Evolutionary conservation across 306 rosid species (phyloP), one percentile per base, ranked within the genome.

Genomic region (Rosa lucieae): DNA sequence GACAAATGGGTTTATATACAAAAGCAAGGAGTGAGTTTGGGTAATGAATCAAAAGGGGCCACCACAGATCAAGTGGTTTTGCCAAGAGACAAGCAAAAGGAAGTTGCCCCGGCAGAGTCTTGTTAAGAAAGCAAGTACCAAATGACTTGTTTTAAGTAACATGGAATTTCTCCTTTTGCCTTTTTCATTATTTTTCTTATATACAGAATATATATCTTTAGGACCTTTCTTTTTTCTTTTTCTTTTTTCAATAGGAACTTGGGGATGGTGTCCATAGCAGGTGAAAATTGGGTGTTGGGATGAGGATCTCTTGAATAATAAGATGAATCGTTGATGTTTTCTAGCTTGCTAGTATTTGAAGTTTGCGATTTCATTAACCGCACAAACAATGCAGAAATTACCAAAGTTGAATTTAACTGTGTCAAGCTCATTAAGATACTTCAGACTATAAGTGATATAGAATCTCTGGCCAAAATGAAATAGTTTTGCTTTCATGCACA

Each of bases 1-100:
- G 97, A 94, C 83, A 94, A 90, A 83, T 89, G 94, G 96, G 74
- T 61, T 56, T 87, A 92, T 79, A 92, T 90, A 49, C 85, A 87
- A 52, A 89, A 84, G 23, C 92, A 89, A 87, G 87, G 92, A 78
- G 86, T 84, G 61, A 73, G 42, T 82, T 82, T 90, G 84, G 89
- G 84, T 53, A 77, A 52, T 65, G 90, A 87, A 67, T 80, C 74
- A 20, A 26, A 65, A 56, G 70, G 63, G 56, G 75, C 80, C 6
- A 80, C 81, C 5, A 6, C 53, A 69, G 78, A 77, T 72, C 74
- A 87, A 82, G 76, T 73, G 49, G 71, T 35, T 49, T 52, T 53
- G 63, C 73, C 79, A 79, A 78, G 61, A 79, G 86, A 86, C 69
- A 89, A 84, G 71, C 80, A 85, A 80, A 85, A 78, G 69, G 88